phyloP scores from a whole-genome alignment of 179 eudicot genomes.

The Nepenthes alata region DNA sequence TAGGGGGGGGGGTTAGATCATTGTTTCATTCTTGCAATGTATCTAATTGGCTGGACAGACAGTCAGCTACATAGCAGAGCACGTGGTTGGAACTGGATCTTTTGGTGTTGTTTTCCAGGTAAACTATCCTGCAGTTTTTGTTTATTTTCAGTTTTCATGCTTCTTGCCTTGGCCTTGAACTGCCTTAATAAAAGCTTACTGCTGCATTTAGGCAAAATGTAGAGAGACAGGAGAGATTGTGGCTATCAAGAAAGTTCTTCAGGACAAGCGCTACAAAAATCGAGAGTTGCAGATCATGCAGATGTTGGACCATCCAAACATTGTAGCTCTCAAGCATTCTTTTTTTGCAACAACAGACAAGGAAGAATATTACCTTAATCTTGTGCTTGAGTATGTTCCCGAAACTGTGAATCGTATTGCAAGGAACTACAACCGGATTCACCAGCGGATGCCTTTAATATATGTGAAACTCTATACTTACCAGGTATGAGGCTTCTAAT shows the following conservation, averaged over 20 bases:
- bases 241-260: slow-evolving; percentile 92
- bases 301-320: slow-evolving; percentile 94
- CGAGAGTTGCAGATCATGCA: slow-evolving; percentile 94
- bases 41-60: slow-evolving; percentile 20
- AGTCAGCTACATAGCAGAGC: slow-evolving; percentile 73
- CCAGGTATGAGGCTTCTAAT: slow-evolving; percentile 34
- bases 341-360: slow-evolving; percentile 81
- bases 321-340: slow-evolving; percentile 82
- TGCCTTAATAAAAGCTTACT: not conserved
- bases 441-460: slow-evolving; percentile 70
- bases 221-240: slow-evolving; percentile 94
- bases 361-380: slow-evolving; percentile 86
- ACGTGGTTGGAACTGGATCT: slow-evolving; percentile 94
- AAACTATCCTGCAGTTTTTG: slow-evolving; percentile 8
- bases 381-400: slow-evolving; percentile 90
- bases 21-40: not conserved
- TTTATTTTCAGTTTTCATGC: slow-evolving; percentile 2
- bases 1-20: not conserved
- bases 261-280: slow-evolving; percentile 96
- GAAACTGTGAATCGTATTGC: slow-evolving; percentile 88
- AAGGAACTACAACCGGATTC: slow-evolving; percentile 74
- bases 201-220: slow-evolving; percentile 63
- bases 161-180: slow-evolving; percentile 4
- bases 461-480: slow-evolving; percentile 77
- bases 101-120: slow-evolving; percentile 95